Conservation (phyloP, 306 rosid genomes). For the Hippophae gyantsensis region DNA sequence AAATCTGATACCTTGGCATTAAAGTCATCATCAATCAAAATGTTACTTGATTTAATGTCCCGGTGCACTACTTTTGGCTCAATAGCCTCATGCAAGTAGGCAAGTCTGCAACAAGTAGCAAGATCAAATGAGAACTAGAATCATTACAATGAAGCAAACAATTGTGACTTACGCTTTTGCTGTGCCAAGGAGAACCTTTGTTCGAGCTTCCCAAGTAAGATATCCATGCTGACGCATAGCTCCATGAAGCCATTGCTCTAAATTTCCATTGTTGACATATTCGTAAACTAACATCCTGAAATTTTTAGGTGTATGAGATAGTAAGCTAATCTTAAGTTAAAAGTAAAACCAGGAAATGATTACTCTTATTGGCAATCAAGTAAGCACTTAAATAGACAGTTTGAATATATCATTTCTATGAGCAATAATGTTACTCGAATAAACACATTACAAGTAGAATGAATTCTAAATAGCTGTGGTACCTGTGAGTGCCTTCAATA, state of each 20-base stretch:
- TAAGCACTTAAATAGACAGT: constrained; percentile 1
- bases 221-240: constrained; percentile 91
- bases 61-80: constrained; percentile 93
- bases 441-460: constrained; percentile 3
- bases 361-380: constrained; percentile 3
- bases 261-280: constrained; percentile 87
- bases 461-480: constrained; percentile 14
- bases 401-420: background rate
- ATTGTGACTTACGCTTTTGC: constrained; percentile 77
- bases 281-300: constrained; percentile 81
- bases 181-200: constrained; percentile 82
- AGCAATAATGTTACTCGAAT: background rate
- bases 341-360: too few species aligned
- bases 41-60: constrained; percentile 88
- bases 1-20: constrained; percentile 94
- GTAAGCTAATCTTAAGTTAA: background rate
- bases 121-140: constrained; percentile 21
- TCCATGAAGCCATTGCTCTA: constrained; percentile 97
- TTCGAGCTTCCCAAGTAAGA: constrained; percentile 97
- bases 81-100: constrained; percentile 88
- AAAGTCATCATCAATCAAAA: constrained; percentile 77
- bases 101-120: constrained; percentile 51
- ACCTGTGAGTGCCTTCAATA: constrained; percentile 88
- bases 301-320: constrained; percentile 13
- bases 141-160: constrained; percentile 8